A percentile compares a stretch with the other conserved stretches of the same genome.
phyloP scores from a whole-genome alignment of 257 asterid species.

The Fraxinus pennsylvanica region DNA sequence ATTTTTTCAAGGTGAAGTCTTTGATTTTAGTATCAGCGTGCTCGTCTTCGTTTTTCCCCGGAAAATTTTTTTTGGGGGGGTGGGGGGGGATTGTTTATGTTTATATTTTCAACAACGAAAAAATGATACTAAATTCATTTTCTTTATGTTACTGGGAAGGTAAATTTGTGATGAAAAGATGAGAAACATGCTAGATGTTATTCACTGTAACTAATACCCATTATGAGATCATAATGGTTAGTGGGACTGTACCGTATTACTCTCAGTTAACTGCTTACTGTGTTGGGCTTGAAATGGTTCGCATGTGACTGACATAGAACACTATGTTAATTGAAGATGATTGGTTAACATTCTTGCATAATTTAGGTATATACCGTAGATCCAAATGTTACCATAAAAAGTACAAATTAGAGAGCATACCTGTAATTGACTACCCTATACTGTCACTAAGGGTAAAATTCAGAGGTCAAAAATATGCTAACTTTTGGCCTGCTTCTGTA shows the following conservation, averaged over 20 bases:
- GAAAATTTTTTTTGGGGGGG: neutral
- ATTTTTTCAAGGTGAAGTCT: slow-evolving; percentile 45
- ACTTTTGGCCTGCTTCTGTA: neutral
- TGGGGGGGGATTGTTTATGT: too few relatives aligned
- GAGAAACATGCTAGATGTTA: neutral
- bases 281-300: neutral
- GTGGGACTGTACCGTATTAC: neutral
- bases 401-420: slow-evolving; percentile 6
- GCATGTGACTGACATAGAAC: neutral
- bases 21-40: neutral
- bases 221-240: neutral
- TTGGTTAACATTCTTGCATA: slow-evolving; percentile 11
- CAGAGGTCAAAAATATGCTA: neutral
- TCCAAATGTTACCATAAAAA: neutral
- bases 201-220: neutral
- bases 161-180: neutral
- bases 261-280: neutral
- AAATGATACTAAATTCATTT: too few relatives aligned
- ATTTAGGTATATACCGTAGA: neutral
- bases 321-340: neutral
- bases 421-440: neutral
- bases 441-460: neutral
- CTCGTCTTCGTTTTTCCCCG: neutral
- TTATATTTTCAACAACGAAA: too few relatives aligned
- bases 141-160: neutral